A percentile compares a stretch with the other conserved stretches of the same genome.
phyloP scores from a whole-genome alignment of 1,139 yeast genomes.

The Yamadazyma aaseri region DNA sequence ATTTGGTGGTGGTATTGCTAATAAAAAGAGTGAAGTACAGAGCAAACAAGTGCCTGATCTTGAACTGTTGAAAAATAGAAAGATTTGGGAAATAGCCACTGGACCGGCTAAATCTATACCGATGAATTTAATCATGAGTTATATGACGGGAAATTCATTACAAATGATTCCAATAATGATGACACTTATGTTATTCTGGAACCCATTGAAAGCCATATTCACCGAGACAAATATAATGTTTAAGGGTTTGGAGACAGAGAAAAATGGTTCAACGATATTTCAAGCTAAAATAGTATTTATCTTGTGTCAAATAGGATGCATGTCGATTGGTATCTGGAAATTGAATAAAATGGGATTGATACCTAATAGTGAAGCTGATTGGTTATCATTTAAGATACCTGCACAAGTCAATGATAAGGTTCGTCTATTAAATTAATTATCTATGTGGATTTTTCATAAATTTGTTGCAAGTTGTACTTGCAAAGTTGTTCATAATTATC shows the following conservation, averaged over 20 bases:
- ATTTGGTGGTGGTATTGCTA: conserved; percentile 10
- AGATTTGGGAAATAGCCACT: conserved; percentile 85
- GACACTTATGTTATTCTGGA: conserved; percentile 80
- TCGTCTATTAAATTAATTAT: conserved; percentile 5
- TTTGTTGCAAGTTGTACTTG: conserved; percentile 63
- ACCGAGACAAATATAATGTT: conserved; percentile 50
- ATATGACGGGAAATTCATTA: conserved; percentile 88
- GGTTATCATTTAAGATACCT: conserved; percentile 79
- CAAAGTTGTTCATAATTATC: conserved; percentile 55
- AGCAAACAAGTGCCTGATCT: conserved; percentile 9
- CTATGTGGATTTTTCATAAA: conserved; percentile 47
- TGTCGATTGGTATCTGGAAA: conserved; percentile 83
- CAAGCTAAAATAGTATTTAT: conserved; percentile 41
- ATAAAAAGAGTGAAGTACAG: conserved; percentile 6
- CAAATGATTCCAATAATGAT: conserved; percentile 91
- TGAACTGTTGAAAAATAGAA: conserved; percentile 49
- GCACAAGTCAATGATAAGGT: conserved; percentile 1
- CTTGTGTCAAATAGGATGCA: conserved; percentile 59
- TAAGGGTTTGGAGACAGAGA: conserved; percentile 32
- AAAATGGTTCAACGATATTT: conserved; percentile 41
- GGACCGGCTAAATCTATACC: conserved; percentile 86
- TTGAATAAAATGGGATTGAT: conserved; percentile 85
- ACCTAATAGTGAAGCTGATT: conserved; percentile 84
- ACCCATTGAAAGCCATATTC: conserved; percentile 73
- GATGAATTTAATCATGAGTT: conserved; percentile 86